Evolutionary conservation across 352 stramenopile species (phyloP).

Genomic region (Pythium aristosporum): DNA sequence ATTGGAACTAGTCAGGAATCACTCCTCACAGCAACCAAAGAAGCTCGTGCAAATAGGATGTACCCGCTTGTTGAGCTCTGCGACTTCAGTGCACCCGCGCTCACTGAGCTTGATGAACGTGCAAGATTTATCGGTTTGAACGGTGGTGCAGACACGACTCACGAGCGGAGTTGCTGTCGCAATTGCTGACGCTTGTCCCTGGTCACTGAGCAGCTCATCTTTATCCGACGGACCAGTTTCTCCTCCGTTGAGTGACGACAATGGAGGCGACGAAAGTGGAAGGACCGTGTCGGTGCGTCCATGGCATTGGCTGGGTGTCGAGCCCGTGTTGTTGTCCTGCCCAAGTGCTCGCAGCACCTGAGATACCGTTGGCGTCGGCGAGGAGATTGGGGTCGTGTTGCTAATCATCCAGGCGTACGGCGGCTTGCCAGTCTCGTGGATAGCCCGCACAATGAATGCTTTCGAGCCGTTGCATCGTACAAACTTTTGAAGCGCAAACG

Average conservation of each 20-base stretch:
- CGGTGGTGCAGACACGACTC: conserved; percentile 57
- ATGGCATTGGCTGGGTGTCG: background rate
- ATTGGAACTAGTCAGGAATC: background rate
- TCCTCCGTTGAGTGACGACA: background rate
- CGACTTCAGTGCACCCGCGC: conserved; percentile 56
- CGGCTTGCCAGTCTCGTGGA: conserved; percentile 64
- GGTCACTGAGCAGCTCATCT: background rate
- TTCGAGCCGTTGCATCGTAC: conserved; percentile 72
- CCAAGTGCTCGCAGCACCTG: conserved; percentile 27
- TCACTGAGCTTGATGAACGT: conserved; percentile 84
- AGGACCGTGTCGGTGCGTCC: conserved; percentile 7
- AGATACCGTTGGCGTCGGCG: conserved; percentile 28
- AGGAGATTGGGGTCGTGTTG: conserved; percentile 55
- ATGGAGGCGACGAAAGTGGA: background rate
- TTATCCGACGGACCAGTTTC: background rate
- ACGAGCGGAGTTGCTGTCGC: conserved; percentile 33
- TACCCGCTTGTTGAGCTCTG: conserved; percentile 71
- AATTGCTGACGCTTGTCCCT: background rate
- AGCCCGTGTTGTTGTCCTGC: conserved; percentile 1
- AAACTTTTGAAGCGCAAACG: conserved; percentile 74
- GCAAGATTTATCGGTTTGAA: conserved; percentile 61
- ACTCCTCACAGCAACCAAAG: background rate
- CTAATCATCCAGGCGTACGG: conserved; percentile 80
- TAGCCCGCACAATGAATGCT: conserved; percentile 63
- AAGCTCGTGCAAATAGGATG: conserved; percentile 3